These are phyloP conservation scores for Ganoderma meredithae DNA, from an alignment of 1,284 basidiomycete genomes.

Conservation along the genomic window DNA sequence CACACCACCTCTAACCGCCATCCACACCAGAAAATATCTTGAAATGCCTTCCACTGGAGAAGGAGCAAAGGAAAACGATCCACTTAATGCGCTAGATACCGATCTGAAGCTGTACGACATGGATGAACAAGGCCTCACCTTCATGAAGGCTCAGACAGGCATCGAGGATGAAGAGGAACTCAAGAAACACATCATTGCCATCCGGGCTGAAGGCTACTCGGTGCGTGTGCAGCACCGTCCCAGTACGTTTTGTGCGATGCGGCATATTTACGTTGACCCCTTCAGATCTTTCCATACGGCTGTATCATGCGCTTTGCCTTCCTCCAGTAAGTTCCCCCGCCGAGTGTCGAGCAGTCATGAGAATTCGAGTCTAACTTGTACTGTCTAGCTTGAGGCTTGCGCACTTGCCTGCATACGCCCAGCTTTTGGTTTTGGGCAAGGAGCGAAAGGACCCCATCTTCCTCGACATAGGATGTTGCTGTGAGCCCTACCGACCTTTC, in stretches of 20 bases:
- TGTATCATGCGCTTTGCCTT: conserved; percentile 12
- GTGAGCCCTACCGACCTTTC: conserved; percentile 28
- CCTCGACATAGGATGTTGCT: conserved; percentile 19
- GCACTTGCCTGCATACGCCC: conserved; percentile 9
- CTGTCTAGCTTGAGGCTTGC: conserved; percentile 1
- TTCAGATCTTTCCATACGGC: conserved; percentile 10
- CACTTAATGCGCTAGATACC: neutral
- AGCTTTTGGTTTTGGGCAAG: conserved; percentile 12
- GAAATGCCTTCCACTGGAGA: neutral
- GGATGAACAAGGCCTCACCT: neutral
- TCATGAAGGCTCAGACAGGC: conserved; percentile 46
- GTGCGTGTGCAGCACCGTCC: neutral
- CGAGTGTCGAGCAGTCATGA: neutral
- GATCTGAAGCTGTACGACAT: neutral
- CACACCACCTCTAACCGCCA: neutral
- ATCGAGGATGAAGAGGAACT: conserved; percentile 48
- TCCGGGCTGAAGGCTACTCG: conserved; percentile 42
- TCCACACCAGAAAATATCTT: neutral
- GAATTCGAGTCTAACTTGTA: too few relatives aligned
- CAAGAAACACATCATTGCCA: conserved; percentile 50
- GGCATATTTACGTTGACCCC: neutral
- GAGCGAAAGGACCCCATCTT: conserved; percentile 8
- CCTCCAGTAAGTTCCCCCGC: conserved; percentile 4
- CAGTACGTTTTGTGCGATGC: neutral
- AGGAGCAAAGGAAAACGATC: neutral